phyloP scores from a whole-genome alignment of 2,329 filamentous ascomycete species.

The Claviceps arundinis region DNA sequence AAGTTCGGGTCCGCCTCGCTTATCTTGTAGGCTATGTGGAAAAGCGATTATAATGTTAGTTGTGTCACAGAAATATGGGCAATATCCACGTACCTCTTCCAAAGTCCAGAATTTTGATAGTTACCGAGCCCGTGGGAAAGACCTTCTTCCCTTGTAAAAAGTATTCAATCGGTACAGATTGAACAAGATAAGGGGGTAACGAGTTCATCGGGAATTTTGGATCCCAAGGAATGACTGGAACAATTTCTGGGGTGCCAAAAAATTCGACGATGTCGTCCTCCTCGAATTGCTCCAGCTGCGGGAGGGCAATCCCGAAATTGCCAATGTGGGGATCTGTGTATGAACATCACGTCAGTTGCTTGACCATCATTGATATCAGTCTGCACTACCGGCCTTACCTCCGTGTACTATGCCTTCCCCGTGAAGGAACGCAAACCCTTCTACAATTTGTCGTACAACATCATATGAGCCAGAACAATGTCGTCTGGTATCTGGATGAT shows the following conservation, averaged over 20 bases:
- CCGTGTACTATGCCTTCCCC: not conserved
- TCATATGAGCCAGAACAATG: not conserved
- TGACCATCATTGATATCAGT: not conserved
- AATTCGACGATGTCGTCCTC: not conserved
- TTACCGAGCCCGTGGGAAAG: not conserved
- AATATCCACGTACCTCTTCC: not conserved
- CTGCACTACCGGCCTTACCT: not conserved
- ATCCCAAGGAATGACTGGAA: not conserved
- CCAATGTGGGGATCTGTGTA: too few species aligned
- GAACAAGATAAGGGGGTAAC: not conserved
- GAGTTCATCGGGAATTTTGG: not conserved
- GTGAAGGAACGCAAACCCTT: slow-evolving; percentile 2
- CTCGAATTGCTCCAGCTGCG: too few species aligned
- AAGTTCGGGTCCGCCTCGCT: too few species aligned
- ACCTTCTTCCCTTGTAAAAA: not conserved
- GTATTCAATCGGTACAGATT: not conserved
- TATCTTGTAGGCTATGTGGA: too few species aligned
- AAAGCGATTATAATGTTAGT: too few species aligned
- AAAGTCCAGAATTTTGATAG: not conserved
- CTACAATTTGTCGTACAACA: not conserved
- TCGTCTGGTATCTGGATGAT: not conserved
- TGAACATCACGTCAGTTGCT: too few species aligned
- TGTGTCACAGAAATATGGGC: too few species aligned
- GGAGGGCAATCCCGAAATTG: too few species aligned
- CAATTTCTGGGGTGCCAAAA: not conserved